A percentile compares a stretch with the other conserved stretches of the same genome.
These are phyloP conservation scores for Benincasa hispida DNA, from an alignment of 306 rosid genomes.

Conservation along the genomic window DNA sequence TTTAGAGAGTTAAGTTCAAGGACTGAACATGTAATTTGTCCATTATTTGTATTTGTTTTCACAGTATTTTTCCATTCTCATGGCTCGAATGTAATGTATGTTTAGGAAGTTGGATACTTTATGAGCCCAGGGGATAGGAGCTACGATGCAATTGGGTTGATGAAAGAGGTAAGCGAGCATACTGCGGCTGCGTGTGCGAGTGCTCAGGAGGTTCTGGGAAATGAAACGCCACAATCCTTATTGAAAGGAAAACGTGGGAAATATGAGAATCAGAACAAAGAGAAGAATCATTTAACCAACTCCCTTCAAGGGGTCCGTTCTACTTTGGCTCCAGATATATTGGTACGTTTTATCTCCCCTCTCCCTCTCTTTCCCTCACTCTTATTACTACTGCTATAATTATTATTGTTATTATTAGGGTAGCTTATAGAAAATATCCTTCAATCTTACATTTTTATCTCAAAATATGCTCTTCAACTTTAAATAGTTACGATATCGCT, in stretches of 20 bases:
- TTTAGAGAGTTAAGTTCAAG: too few relatives aligned
- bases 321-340: constrained; percentile 31
- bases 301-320: constrained; percentile 23
- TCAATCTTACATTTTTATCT: too few relatives aligned
- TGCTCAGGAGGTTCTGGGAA: constrained; percentile 66
- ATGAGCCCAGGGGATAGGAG: constrained; percentile 80
- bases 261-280: constrained; percentile 21
- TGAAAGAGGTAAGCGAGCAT: constrained; percentile 81
- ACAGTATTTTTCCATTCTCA: neutral
- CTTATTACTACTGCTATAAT: too few relatives aligned
- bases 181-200: constrained; percentile 76
- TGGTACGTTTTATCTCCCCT: constrained; percentile 30
- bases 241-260: constrained; percentile 15
- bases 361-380: neutral
- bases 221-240: constrained; percentile 51
- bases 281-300: constrained; percentile 12
- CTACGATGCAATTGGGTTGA: constrained; percentile 83
- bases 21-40: too few relatives aligned
- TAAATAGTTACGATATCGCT: too few relatives aligned
- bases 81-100: neutral
- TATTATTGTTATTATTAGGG: too few relatives aligned
- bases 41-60: neutral
- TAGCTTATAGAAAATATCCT: too few relatives aligned
- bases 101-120: constrained; percentile 73
- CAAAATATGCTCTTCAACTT: too few relatives aligned